Evolutionary conservation across 129 eudicot species (phyloP), one percentile per base, ranked within the genome.

Genomic region (Centella asiatica): DNA sequence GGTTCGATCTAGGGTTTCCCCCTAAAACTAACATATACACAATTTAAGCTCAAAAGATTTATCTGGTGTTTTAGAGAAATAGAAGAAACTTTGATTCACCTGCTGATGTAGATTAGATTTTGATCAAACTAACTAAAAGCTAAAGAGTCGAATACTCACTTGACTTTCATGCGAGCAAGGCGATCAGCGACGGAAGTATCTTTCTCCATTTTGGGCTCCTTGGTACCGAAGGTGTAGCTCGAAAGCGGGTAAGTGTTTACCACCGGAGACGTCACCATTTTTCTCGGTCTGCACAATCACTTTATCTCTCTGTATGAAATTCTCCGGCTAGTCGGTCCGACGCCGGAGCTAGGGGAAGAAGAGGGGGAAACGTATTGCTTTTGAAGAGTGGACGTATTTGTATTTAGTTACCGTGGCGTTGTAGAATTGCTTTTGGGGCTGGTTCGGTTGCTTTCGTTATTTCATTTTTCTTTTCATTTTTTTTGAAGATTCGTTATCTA

Each of bases 151-250:
- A 13, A 2, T 1, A 62, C 83, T 2, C 17, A 87, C 96, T 87
- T 87, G 86, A 81, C 66, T 81, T 84, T 88, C 96, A 88, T 88
- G 18, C 94, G 86, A 60, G 93, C 96, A 40, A 88, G 88, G 12
- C 93, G 93, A 72, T 87, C 86, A 33, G 96, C 88, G 49, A 88
- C 96, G 62, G 94, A 88, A 56, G 86, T 84, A 75, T 84, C 93
- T 64, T 88, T 88, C 80, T 84, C 96, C 85, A 88, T 72, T 47
- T 84, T 87, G 44, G 93, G 93, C 39, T 84, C 96, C 66, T 88
- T 84, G 18, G 88, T 81, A 5, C 93, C 93, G 78, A 84, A 87
- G 32, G 86, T 78, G 80, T 87, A 87, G 78, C 93, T 69, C 15
- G 93, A 79, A 7, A 84, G 72, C 5, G 96, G 96, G 58, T 81